phyloP scores from a whole-genome alignment of 139 green algal species.

The Deuterostichococcus epilithicus region DNA sequence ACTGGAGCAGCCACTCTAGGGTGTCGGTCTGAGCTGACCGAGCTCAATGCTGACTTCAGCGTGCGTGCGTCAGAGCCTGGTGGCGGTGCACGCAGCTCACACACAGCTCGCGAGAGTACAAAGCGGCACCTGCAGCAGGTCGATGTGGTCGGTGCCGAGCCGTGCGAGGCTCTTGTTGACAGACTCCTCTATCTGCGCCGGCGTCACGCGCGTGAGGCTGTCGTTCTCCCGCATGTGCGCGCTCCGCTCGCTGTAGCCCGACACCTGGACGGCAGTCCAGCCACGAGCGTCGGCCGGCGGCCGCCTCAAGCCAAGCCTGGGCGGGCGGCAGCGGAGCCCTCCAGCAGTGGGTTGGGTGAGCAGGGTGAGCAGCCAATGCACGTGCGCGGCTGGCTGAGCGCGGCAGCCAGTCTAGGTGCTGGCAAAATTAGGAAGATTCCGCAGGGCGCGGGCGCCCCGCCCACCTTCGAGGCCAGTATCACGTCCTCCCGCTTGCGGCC shows the following conservation, averaged over 20 bases:
- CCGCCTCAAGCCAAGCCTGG: too few species aligned
- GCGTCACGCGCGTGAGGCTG: constrained; percentile 39
- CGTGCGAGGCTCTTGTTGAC: constrained; percentile 66
- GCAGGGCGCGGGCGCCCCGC: neutral
- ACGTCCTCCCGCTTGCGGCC: constrained; percentile 55
- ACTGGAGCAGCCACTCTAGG: too few species aligned
- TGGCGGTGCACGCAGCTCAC: too few species aligned
- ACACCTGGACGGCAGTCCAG: constrained; percentile 38
- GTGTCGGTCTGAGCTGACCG: too few species aligned
- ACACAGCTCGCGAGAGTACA: too few species aligned
- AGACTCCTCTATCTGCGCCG: constrained; percentile 62
- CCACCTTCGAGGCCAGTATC: constrained; percentile 84
- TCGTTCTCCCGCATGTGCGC: constrained; percentile 53
- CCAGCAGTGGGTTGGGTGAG: too few species aligned
- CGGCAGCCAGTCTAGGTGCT: too few species aligned
- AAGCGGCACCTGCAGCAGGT: constrained; percentile 86
- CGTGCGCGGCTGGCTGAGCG: neutral
- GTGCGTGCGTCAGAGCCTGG: too few species aligned
- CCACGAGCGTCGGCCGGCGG: neutral
- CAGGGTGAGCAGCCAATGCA: neutral
- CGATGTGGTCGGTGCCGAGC: constrained; percentile 79
- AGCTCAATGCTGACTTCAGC: too few species aligned
- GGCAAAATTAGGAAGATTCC: too few species aligned
- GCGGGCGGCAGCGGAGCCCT: too few species aligned
- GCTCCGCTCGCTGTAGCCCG: constrained; percentile 54